phyloP scores from a whole-genome alignment of 805 yeast species.

The Wickerhamiella musiphila region DNA sequence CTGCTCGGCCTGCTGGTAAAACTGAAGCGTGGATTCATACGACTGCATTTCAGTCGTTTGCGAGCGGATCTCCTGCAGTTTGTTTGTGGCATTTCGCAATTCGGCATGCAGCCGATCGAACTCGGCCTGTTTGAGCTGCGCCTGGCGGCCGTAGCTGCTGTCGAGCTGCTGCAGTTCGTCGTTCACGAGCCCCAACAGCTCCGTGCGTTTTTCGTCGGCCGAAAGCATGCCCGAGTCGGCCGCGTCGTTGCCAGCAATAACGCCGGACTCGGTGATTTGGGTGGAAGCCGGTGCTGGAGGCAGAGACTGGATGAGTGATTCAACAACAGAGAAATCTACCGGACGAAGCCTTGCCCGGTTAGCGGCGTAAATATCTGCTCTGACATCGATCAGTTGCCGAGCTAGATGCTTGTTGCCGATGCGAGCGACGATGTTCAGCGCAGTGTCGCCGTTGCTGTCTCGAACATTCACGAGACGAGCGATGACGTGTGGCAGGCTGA shows the following conservation, averaged over 20 bases:
- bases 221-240: neutral
- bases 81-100: constrained; percentile 38
- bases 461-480: constrained; percentile 66
- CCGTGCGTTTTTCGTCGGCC: constrained; percentile 21
- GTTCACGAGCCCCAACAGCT: constrained; percentile 34
- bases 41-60: constrained; percentile 28
- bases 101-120: constrained; percentile 37
- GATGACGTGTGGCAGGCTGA: constrained; percentile 41
- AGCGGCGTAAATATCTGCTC: constrained; percentile 65
- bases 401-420: constrained; percentile 69
- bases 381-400: constrained; percentile 66
- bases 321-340: constrained; percentile 60
- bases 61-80: constrained; percentile 31
- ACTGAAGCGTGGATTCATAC: constrained; percentile 23
- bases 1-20: constrained; percentile 16
- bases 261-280: constrained; percentile 1
- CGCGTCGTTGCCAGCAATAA: constrained; percentile 2
- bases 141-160: constrained; percentile 40
- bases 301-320: neutral
- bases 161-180: constrained; percentile 35
- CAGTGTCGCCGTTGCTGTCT: constrained; percentile 88
- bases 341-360: constrained; percentile 82
- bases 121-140: constrained; percentile 33
- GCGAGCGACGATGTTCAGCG: constrained; percentile 80
- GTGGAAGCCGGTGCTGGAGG: constrained; percentile 1